Evolutionary conservation across 2,329 filamentous ascomycete species (phyloP).

Genomic region (Coleophoma cylindrospora): DNA sequence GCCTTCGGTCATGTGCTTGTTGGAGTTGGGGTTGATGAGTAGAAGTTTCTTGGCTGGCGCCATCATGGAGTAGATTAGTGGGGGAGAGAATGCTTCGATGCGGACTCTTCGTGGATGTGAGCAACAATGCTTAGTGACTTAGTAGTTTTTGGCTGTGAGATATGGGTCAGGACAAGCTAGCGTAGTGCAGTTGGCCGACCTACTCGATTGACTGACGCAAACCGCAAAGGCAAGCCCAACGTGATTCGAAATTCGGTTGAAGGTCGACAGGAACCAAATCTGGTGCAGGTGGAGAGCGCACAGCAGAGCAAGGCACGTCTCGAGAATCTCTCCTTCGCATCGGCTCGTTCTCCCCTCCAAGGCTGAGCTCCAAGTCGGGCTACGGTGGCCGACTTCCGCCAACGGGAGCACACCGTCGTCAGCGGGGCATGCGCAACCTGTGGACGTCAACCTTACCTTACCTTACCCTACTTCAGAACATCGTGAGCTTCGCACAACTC

Average conservation of each 20-base stretch:
- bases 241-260: no score
- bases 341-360: background rate
- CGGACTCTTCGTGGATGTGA: no score
- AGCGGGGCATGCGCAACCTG: slow-evolving; percentile 10
- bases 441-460: slow-evolving; percentile 4
- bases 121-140: no score
- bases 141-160: no score
- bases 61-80: slow-evolving; percentile 3
- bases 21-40: slow-evolving; percentile 78
- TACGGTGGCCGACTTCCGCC: slow-evolving; percentile 2
- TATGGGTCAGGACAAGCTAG: no score
- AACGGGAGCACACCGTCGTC: slow-evolving; percentile 6
- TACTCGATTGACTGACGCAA: no score
- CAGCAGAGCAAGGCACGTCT: no score
- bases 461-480: slow-evolving; percentile 5
- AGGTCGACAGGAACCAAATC: no score
- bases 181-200: no score
- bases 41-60: slow-evolving; percentile 46
- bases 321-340: background rate
- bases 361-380: background rate
- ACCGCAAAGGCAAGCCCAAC: no score
- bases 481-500: slow-evolving; percentile 8
- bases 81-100: no score
- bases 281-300: no score
- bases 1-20: slow-evolving; percentile 63